phyloP scores from a whole-genome alignment of 1,139 yeast genomes.

The Chernovozyma aurita region DNA sequence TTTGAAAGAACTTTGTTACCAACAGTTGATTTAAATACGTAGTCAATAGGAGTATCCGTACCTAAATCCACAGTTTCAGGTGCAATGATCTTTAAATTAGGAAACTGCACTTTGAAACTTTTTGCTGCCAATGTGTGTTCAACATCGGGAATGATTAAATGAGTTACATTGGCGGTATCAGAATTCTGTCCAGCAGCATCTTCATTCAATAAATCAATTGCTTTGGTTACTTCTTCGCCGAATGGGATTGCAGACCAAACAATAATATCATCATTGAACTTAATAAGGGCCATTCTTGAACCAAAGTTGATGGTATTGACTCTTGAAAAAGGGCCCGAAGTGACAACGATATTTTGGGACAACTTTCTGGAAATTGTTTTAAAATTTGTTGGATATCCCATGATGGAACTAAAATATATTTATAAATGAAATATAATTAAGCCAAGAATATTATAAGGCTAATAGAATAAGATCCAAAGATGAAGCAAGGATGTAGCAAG shows the following conservation, averaged over 20 bases:
- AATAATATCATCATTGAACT: conserved; percentile 34
- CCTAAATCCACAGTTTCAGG: conserved; percentile 34
- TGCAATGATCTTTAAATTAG: conserved; percentile 48
- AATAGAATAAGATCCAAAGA: too few relatives aligned
- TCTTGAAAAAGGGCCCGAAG: conserved; percentile 46
- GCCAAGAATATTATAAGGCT: too few relatives aligned
- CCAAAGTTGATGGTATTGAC: conserved; percentile 48
- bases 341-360: conserved; percentile 42
- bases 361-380: conserved; percentile 40
- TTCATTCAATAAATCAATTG: conserved; percentile 32
- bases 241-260: conserved; percentile 64
- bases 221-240: conserved; percentile 39
- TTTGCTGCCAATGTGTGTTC: conserved; percentile 57
- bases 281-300: conserved; percentile 52
- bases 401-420: conserved; percentile 4
- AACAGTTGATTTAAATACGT: conserved; percentile 20
- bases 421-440: background rate
- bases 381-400: conserved; percentile 35
- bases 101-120: conserved; percentile 45
- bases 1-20: conserved; percentile 27
- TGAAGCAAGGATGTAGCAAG: too few relatives aligned
- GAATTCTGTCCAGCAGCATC: conserved; percentile 15
- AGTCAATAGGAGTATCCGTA: conserved; percentile 30
- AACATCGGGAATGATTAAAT: conserved; percentile 47
- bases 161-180: conserved; percentile 27